A percentile compares a stretch with the other conserved stretches of the same genome.
Conservation (phyloP, 805 yeast species). For the Saccharomycopsis malanga region DNA sequence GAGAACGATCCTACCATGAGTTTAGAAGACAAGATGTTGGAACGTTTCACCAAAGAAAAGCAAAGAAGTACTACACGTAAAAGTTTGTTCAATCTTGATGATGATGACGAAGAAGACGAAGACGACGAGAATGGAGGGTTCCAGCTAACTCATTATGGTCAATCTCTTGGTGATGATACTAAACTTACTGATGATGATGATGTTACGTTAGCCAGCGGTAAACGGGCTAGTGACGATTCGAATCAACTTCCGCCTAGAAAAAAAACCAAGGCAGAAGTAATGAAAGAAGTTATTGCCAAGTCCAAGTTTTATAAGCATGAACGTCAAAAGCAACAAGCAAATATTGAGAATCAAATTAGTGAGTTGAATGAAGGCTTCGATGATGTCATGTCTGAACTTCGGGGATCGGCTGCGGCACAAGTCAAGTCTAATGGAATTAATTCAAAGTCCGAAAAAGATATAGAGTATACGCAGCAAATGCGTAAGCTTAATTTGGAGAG, state of each 20-base stretch:
- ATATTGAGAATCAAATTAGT: slow-evolving; percentile 51
- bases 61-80: slow-evolving; percentile 52
- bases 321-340: slow-evolving; percentile 59
- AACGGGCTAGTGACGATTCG: slow-evolving; percentile 32
- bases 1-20: slow-evolving; percentile 64
- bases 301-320: slow-evolving; percentile 72
- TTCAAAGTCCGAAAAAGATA: slow-evolving; percentile 33
- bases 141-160: slow-evolving; percentile 74
- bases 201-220: slow-evolving; percentile 18
- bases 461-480: slow-evolving; percentile 56
- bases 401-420: slow-evolving; percentile 24
- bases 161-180: slow-evolving; percentile 51
- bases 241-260: slow-evolving; percentile 43
- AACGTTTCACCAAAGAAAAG: slow-evolving; percentile 84
- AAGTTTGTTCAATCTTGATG: slow-evolving; percentile 69
- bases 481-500: slow-evolving; percentile 61
- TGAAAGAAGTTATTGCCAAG: slow-evolving; percentile 79
- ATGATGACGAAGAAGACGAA: slow-evolving; percentile 45
- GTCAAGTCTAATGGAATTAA: slow-evolving; percentile 14
- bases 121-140: slow-evolving; percentile 32
- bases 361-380: slow-evolving; percentile 70
- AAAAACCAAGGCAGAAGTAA: slow-evolving; percentile 76
- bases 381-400: slow-evolving; percentile 55
- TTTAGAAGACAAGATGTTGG: slow-evolving; percentile 93
- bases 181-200: slow-evolving; percentile 40